These are phyloP conservation scores for Dichomitus squalens DNA, from an alignment of 1,284 basidiomycete genomes.

Conservation along the genomic window DNA sequence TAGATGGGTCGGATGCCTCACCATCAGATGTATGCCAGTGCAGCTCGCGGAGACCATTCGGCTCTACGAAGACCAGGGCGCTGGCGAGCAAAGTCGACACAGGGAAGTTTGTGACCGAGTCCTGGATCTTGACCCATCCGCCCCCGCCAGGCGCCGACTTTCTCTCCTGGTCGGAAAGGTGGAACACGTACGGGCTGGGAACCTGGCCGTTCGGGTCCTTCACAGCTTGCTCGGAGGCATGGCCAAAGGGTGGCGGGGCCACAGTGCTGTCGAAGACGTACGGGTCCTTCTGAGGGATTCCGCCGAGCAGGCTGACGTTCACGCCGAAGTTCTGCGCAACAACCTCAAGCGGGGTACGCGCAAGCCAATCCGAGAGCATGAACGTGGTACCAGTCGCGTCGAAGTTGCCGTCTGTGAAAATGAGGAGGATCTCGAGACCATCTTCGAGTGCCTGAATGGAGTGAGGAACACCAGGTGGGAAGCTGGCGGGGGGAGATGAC, in stretches of 20 bases:
- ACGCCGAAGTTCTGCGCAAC: conserved; percentile 33
- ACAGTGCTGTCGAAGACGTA: conserved; percentile 27
- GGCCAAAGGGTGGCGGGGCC: conserved; percentile 25
- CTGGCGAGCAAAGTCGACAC: conserved; percentile 28
- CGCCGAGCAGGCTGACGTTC: conserved; percentile 22
- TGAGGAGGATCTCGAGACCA: conserved; percentile 32
- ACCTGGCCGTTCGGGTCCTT: conserved; percentile 31
- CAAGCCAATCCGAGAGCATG: conserved; percentile 34
- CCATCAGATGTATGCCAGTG: conserved; percentile 32
- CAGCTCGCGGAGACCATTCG: conserved; percentile 31
- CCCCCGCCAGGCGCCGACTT: conserved; percentile 29
- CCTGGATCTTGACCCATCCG: conserved; percentile 33
- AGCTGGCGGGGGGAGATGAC: conserved; percentile 14
- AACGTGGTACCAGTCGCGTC: conserved; percentile 33
- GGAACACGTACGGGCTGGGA: conserved; percentile 31
- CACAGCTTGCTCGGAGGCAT: conserved; percentile 28
- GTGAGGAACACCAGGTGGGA: conserved; percentile 31
- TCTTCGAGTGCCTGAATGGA: conserved; percentile 32
- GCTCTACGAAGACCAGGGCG: conserved; percentile 31
- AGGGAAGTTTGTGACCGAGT: conserved; percentile 31
- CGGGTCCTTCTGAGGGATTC: conserved; percentile 32
- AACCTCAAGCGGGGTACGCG: conserved; percentile 31
- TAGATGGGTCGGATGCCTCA: conserved; percentile 2
- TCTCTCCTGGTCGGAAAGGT: conserved; percentile 28
- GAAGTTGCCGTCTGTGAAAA: conserved; percentile 35